Percentiles rank a stretch among this genome's conserved stretches.
phyloP scores from a whole-genome alignment of 2,329 filamentous ascomycete species.

The Ceratocystis cubensis region DNA sequence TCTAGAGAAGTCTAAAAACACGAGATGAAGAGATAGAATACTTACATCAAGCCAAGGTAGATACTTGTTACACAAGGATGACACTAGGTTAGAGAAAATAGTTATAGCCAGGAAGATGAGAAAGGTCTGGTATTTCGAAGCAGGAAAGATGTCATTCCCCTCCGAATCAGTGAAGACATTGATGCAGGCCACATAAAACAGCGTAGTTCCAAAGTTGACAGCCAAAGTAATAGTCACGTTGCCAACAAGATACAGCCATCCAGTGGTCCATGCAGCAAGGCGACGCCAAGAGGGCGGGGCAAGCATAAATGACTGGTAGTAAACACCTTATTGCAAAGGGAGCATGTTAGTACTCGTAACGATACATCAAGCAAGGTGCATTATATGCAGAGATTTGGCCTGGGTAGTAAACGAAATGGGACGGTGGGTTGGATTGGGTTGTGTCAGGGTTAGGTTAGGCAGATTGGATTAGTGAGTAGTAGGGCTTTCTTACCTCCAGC shows the following conservation, averaged over 20 bases:
- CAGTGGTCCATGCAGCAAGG: slow-evolving; percentile 56
- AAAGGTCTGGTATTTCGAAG: slow-evolving; percentile 52
- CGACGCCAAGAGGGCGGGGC: slow-evolving; percentile 48
- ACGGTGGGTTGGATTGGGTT: slow-evolving; percentile 5
- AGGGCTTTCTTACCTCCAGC: slow-evolving; percentile 42
- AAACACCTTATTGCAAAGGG: slow-evolving; percentile 38
- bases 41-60: slow-evolving; percentile 58
- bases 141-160: slow-evolving; percentile 35
- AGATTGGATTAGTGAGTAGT: too few relatives aligned
- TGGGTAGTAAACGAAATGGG: not conserved
- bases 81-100: slow-evolving; percentile 51
- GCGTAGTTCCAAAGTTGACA: slow-evolving; percentile 68
- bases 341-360: slow-evolving; percentile 14
- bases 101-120: slow-evolving; percentile 60
- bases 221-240: slow-evolving; percentile 73
- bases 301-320: slow-evolving; percentile 69
- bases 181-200: slow-evolving; percentile 45
- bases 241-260: slow-evolving; percentile 65
- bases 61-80: slow-evolving; percentile 53
- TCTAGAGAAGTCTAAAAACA: not conserved
- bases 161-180: slow-evolving; percentile 40
- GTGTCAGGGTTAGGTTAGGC: too few relatives aligned
- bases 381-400: not conserved
- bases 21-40: slow-evolving; percentile 21
- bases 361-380: not conserved